Percentiles rank a stretch among this genome's conserved stretches.
Conservation (phyloP, 305 asterid species). For the Striga hermonthica region DNA sequence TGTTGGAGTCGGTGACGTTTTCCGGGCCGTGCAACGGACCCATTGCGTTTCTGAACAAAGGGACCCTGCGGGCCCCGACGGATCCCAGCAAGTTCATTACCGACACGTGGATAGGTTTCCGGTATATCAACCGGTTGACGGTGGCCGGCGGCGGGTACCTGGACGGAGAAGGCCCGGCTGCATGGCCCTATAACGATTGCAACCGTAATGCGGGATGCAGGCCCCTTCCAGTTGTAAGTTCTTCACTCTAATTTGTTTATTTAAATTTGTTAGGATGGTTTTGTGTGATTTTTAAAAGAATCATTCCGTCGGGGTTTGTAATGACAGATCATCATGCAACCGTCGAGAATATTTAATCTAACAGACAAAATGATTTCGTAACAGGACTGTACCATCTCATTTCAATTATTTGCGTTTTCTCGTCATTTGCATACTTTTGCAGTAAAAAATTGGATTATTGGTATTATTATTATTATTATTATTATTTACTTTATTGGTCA, state of each 20-base stretch:
- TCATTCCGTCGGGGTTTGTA: no score
- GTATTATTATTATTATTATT: no score
- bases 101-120: conserved; percentile 64
- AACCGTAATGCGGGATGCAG: conserved; percentile 36
- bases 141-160: conserved; percentile 59
- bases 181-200: conserved; percentile 66
- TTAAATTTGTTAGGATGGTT: no score
- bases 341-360: no score
- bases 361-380: no score
- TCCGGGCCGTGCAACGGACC: conserved; percentile 49
- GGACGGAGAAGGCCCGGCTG: conserved; percentile 63
- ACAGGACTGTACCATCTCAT: background rate
- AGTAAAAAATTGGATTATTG: no score
- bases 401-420: background rate
- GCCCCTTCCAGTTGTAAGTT: conserved; percentile 58
- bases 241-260: background rate
- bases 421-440: background rate
- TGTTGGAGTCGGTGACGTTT: conserved; percentile 40
- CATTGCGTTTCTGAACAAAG: conserved; percentile 36
- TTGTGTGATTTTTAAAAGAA: no score
- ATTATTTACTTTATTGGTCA: background rate
- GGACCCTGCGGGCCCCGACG: conserved; percentile 48
- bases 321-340: no score
- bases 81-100: conserved; percentile 28
- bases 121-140: conserved; percentile 36